Conservation (phyloP, 805 yeast species). For the Sugiyamaella marilandica region DNA sequence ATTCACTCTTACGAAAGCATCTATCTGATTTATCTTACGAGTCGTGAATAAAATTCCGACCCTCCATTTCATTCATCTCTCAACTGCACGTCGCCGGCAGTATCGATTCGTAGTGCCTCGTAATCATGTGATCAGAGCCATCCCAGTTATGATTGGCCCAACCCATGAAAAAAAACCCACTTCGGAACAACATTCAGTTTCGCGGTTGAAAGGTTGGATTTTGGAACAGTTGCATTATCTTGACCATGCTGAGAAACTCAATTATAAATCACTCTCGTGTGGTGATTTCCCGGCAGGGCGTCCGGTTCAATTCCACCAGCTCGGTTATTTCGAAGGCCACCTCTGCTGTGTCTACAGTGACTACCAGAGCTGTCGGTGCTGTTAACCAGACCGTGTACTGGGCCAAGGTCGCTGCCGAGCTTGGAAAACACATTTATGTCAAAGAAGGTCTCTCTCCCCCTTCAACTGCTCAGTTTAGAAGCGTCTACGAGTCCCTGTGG, state of each 20-base stretch:
- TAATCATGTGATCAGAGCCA: no score
- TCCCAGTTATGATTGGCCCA: not conserved
- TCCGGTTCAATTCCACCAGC: conserved; percentile 10
- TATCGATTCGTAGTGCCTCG: no score
- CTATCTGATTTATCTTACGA: no score
- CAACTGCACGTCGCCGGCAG: no score
- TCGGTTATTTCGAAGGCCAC: conserved; percentile 37
- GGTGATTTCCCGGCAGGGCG: conserved; percentile 4
- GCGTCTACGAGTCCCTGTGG: conserved; percentile 58
- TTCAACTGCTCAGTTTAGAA: conserved; percentile 64
- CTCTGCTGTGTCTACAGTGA: conserved; percentile 24
- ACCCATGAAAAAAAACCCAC: conserved; percentile 4
- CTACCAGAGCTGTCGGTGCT: conserved; percentile 37
- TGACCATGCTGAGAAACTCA: conserved; percentile 10
- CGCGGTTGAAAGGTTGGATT: not conserved
- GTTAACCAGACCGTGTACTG: conserved; percentile 70
- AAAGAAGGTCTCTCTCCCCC: conserved; percentile 96
- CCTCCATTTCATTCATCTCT: no score
- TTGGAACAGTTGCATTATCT: not conserved
- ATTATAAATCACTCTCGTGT: conserved; percentile 6
- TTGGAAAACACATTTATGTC: conserved; percentile 73
- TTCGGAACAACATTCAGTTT: conserved; percentile 1
- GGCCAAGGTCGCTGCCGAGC: conserved; percentile 58
- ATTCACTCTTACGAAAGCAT: no score
- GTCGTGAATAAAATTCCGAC: no score